Conservation (phyloP, 2,329 filamentous ascomycete species). For the Pseudocercospora cruenta region DNA sequence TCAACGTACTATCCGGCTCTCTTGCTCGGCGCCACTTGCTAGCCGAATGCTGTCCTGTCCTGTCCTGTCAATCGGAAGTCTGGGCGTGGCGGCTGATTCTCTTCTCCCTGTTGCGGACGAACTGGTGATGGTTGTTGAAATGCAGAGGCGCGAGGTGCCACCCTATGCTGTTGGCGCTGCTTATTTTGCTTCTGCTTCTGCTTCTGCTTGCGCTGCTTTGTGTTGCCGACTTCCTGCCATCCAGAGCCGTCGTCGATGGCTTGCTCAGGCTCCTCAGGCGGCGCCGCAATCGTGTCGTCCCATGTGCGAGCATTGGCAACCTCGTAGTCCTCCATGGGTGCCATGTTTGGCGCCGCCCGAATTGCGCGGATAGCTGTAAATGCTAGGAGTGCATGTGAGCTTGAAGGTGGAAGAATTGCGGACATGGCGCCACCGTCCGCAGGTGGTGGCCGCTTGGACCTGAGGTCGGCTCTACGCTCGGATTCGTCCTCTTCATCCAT, state of each 20-base stretch:
- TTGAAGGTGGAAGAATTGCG: background rate
- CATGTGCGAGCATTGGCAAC: constrained; percentile 26
- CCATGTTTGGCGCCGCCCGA: background rate
- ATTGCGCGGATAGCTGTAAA: background rate
- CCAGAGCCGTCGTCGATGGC: background rate
- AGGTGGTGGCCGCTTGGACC: no score
- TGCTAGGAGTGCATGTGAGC: background rate
- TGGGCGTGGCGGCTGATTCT: no score
- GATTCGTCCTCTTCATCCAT: no score
- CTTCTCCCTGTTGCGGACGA: background rate
- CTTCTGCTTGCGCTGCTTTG: background rate
- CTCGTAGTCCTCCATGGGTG: constrained; percentile 25
- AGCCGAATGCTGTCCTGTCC: background rate
- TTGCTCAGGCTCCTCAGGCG: background rate
- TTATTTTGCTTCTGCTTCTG: background rate
- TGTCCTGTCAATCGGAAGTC: no score
- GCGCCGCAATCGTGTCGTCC: constrained; percentile 15
- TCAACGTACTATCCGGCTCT: background rate
- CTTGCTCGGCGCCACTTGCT: constrained; percentile 7
- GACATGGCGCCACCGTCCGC: no score
- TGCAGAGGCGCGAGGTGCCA: background rate
- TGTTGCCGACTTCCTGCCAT: constrained; percentile 1
- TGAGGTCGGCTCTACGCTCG: no score
- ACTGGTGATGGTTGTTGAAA: background rate
- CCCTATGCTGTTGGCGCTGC: background rate